phyloP scores from a whole-genome alignment of 129 eudicot genomes.

The Scalesia atractyloides region DNA sequence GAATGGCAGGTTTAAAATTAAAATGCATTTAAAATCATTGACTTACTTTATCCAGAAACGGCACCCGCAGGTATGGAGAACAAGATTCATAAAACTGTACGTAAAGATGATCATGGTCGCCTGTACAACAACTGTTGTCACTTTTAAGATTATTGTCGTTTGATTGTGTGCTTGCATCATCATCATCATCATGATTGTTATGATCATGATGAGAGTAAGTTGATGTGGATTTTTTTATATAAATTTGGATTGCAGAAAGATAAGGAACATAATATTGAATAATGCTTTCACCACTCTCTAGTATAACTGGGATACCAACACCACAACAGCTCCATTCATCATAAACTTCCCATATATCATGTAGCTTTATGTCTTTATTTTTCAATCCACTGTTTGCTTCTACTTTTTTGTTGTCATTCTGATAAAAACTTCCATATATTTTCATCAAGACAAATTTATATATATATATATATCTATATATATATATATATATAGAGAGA shows the following conservation, averaged over 20 bases:
- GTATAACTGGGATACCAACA: constrained; percentile 27
- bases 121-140: not conserved
- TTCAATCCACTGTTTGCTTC: not conserved
- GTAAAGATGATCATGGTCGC: constrained; percentile 32
- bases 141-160: not conserved
- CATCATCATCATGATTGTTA: constrained; percentile 22
- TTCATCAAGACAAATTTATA: not conserved
- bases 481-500: not conserved
- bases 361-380: constrained; percentile 12
- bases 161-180: constrained; percentile 21
- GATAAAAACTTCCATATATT: not conserved
- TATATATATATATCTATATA: too few relatives aligned
- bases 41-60: constrained; percentile 42
- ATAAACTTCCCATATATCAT: constrained; percentile 47
- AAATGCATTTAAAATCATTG: not conserved
- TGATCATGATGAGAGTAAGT: not conserved
- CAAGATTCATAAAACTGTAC: constrained; percentile 30
- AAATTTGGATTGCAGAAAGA: constrained; percentile 51
- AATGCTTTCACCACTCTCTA: constrained; percentile 14
- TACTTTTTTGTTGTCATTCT: not conserved
- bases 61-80: constrained; percentile 46
- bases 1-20: not conserved
- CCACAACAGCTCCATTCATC: constrained; percentile 61
- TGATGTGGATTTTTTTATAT: constrained; percentile 18
- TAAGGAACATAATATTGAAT: constrained; percentile 50